Percentiles rank a stretch among this genome's conserved stretches.
These are phyloP conservation scores for Cutaneotrichosporon cavernicola DNA, from an alignment of 1,284 basidiomycete species.

Conservation along the genomic window DNA sequence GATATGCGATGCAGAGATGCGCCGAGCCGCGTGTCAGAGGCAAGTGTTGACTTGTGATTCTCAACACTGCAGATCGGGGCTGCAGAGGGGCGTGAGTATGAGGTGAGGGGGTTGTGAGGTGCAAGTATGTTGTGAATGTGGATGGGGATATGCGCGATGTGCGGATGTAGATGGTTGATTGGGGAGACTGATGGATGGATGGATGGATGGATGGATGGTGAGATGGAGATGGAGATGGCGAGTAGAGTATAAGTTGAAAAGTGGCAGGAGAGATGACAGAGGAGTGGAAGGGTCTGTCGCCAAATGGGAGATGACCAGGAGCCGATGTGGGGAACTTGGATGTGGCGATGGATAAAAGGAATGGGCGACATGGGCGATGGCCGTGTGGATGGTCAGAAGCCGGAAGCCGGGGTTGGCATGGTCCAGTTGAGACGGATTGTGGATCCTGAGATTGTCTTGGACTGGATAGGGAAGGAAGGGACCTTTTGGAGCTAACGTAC, in stretches of 20 bases:
- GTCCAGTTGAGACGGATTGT: no score
- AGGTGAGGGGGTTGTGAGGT: neutral
- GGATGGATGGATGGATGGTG: conserved; percentile 6
- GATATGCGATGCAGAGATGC: neutral
- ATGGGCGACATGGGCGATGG: no score
- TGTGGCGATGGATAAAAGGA: no score
- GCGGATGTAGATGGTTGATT: neutral
- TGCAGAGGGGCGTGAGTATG: neutral
- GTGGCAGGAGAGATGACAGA: neutral
- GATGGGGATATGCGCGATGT: neutral
- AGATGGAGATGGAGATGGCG: neutral
- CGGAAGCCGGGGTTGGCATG: no score
- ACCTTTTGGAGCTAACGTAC: no score
- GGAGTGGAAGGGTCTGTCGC: neutral
- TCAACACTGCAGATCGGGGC: neutral
- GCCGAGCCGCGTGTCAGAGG: neutral
- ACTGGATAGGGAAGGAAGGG: no score
- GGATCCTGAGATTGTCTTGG: no score
- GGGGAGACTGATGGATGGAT: conserved; percentile 2
- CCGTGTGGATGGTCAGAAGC: no score
- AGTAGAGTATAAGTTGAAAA: neutral
- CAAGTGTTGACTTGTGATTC: neutral
- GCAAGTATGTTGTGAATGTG: neutral
- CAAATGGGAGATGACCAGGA: neutral
- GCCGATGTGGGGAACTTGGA: no score